Evolutionary conservation across 768 basidiomycete species (phyloP).

Genomic region (Holtermannia corniformis): DNA sequence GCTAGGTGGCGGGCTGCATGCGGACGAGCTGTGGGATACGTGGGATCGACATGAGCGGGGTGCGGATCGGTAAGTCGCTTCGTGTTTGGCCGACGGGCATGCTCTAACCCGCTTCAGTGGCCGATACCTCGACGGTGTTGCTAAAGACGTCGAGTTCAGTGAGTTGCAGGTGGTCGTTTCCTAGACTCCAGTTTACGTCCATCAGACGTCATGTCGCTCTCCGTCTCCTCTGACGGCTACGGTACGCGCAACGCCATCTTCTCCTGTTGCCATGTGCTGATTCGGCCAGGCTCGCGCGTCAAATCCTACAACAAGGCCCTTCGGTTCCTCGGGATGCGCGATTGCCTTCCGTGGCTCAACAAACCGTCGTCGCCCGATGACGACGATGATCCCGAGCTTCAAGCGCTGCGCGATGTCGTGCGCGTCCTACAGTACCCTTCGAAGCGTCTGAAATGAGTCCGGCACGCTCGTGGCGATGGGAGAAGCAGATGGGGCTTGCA

Average conservation of each 20-base stretch:
- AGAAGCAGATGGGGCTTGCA: no score
- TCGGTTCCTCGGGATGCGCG: neutral
- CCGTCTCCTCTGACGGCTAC: neutral
- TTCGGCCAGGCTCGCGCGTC: neutral
- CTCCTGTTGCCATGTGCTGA: neutral
- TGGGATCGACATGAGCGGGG: neutral
- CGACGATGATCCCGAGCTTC: neutral
- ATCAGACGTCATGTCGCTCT: neutral
- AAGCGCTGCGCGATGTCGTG: neutral
- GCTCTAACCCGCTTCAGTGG: neutral
- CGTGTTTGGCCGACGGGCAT: neutral
- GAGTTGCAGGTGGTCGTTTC: neutral
- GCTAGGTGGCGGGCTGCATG: neutral
- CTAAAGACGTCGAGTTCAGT: neutral
- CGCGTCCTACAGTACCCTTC: neutral
- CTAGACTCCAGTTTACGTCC: neutral
- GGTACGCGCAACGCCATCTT: no score
- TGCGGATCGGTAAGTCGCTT: neutral
- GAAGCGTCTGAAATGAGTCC: no score
- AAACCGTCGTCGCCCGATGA: neutral
- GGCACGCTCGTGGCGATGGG: no score
- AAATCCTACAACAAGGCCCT: neutral
- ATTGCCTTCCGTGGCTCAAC: neutral
- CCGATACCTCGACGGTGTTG: neutral
- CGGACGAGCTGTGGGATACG: neutral